Evolutionary conservation across 2,329 filamentous ascomycete species (phyloP).

Genomic region (Rutstroemia sp.): DNA sequence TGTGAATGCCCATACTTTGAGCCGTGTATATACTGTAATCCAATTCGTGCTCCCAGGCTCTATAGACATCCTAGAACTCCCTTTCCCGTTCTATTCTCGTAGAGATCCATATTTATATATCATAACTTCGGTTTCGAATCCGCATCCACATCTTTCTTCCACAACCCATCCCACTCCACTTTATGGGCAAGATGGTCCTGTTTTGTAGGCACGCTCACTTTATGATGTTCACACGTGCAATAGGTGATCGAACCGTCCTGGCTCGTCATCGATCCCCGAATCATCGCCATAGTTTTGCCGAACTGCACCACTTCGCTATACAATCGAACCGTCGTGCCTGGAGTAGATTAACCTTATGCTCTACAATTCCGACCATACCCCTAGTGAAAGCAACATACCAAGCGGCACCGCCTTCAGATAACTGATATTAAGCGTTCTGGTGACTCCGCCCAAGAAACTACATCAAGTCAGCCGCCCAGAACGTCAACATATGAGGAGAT

Average conservation of each 20-base stretch:
- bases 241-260: conserved; percentile 40
- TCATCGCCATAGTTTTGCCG: conserved; percentile 45
- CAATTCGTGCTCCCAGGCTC: too few relatives aligned
- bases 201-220: conserved; percentile 37
- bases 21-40: too few relatives aligned
- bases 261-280: conserved; percentile 41
- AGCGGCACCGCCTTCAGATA: conserved; percentile 43
- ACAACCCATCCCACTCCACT: conserved; percentile 35
- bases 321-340: conserved; percentile 36
- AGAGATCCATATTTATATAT: conserved; percentile 29
- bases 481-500: background rate
- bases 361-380: background rate
- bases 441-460: conserved; percentile 43
- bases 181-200: conserved; percentile 33
- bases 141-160: conserved; percentile 6
- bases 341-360: background rate
- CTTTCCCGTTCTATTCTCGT: conserved; percentile 7
- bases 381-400: conserved; percentile 23
- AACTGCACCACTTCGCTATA: conserved; percentile 37
- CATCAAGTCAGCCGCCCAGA: background rate
- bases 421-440: conserved; percentile 42
- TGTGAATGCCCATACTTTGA: too few relatives aligned
- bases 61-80: too few relatives aligned
- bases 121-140: conserved; percentile 15
- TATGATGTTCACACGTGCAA: conserved; percentile 45